Percentiles rank a stretch among this genome's conserved stretches.
These are phyloP conservation scores for Sporothrix dimorphospora DNA, from an alignment of 2,329 filamentous ascomycete species.

Conservation along the genomic window DNA sequence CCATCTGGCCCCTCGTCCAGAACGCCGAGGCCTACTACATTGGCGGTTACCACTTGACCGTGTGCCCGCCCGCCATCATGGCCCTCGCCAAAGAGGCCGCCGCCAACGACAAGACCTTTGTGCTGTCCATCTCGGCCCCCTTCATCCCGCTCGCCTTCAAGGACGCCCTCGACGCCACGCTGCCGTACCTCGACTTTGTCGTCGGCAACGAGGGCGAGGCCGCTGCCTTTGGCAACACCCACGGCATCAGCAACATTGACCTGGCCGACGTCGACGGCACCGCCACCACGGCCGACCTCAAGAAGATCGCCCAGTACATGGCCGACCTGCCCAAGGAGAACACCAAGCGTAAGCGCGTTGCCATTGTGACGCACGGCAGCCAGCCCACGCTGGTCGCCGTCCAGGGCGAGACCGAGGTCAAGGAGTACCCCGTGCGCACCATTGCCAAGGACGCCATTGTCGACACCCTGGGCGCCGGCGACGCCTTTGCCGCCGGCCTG, in stretches of 20 bases:
- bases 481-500: constrained; percentile 87
- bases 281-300: constrained; percentile 64
- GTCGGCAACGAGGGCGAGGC: constrained; percentile 98
- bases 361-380: constrained; percentile 94
- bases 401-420: constrained; percentile 69
- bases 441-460: constrained; percentile 97
- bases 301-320: constrained; percentile 82
- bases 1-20: constrained; percentile 92
- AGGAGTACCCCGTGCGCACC: constrained; percentile 78
- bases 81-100: constrained; percentile 90
- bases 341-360: constrained; percentile 76
- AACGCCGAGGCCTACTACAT: constrained; percentile 88
- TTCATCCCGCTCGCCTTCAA: constrained; percentile 99
- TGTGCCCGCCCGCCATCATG: constrained; percentile 87
- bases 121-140: constrained; percentile 89
- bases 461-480: constrained; percentile 86
- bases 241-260: constrained; percentile 62
- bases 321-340: constrained; percentile 94
- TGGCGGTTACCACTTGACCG: constrained; percentile 96
- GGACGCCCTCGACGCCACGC: constrained; percentile 82
- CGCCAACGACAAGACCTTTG: constrained; percentile 84
- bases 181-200: constrained; percentile 93
- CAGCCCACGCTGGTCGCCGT: constrained; percentile 84
- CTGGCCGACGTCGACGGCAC: constrained; percentile 62
- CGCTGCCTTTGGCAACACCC: constrained; percentile 80